A percentile compares a stretch with the other conserved stretches of the same genome.
Evolutionary conservation across 352 stramenopile species (phyloP).

Genomic region (Globisporangium iwayamae): DNA sequence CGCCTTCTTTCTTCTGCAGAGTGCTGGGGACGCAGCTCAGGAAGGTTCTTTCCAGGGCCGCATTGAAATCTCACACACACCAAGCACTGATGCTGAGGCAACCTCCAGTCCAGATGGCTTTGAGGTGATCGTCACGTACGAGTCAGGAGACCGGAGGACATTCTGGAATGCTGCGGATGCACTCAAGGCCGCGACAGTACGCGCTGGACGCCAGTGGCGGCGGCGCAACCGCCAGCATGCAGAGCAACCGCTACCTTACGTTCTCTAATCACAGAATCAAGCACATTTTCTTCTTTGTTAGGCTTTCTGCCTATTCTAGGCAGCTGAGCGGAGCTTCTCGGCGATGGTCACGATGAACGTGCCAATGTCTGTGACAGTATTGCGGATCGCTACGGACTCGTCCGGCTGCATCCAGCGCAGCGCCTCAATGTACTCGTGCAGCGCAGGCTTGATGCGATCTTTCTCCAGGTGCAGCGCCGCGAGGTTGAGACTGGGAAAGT

Average conservation of each 20-base stretch:
- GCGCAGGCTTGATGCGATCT: constrained; percentile 51
- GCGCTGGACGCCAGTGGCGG: constrained; percentile 65
- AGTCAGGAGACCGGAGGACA: constrained; percentile 43
- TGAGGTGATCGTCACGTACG: constrained; percentile 43
- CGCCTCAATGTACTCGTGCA: constrained; percentile 76
- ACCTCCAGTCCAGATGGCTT: constrained; percentile 11
- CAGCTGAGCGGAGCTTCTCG: constrained; percentile 26
- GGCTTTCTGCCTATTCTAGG: constrained; percentile 7
- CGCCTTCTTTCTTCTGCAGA: constrained; percentile 14
- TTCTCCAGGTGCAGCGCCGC: constrained; percentile 59
- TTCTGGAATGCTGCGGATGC: constrained; percentile 66
- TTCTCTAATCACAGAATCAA: background rate
- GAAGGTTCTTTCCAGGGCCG: constrained; percentile 21
- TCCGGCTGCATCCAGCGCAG: constrained; percentile 65
- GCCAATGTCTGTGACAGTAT: constrained; percentile 63
- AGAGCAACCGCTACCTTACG: background rate
- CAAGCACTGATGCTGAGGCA: constrained; percentile 10
- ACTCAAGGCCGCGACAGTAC: constrained; percentile 58
- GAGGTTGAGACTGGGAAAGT: constrained; percentile 68
- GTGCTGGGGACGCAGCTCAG: background rate
- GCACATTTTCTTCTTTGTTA: background rate
- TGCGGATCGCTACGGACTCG: constrained; percentile 53
- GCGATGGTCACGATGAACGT: constrained; percentile 55
- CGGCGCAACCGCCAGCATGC: constrained; percentile 35
- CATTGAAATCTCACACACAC: constrained; percentile 27